Base-by-base conservation (phyloP, 148 eudicot genomes). In the Spergularia bocconei region DNA sequence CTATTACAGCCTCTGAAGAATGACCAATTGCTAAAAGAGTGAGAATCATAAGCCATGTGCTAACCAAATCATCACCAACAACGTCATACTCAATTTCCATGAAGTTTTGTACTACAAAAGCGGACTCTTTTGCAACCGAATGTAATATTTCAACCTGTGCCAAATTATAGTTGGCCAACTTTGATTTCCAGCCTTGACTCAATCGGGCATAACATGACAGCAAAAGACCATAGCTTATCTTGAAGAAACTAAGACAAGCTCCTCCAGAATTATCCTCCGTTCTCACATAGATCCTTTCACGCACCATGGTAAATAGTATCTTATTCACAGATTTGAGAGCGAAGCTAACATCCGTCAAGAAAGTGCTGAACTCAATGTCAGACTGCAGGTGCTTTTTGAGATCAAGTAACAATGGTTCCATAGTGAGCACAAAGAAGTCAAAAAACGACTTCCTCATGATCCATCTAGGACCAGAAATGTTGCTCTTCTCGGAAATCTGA, bases 51-150 rank as follows among this genome's bases (percentile, higher is more conserved):
- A 75, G 84, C 99, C 99, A 96, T 79, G 87, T 81, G 81, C 83
- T 85, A 74, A 82, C 94, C 75, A 96, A 79, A 69, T 89, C 94
- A 85, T 89, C 86, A 56, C 91, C 93, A 78, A 92, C 75, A 82
- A 92, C 91, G 75, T 89, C 91, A 74, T 91, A 92, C 78, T 91
- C 99, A 73, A 91, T 85, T 82, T 91, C 89, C 82, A 96, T 63
- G 74, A 96, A 81, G 74, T 79, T 80, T 63, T 77, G 70, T 13
- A 91, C 75, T 39, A 82, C 71, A 73, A 79, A 71, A 85, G 87
- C 78, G 67, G 89, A 82, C 85, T 95, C 97, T 66, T 81, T 87
- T 44, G 88, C 85, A 56, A 82, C 63, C 55, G 78, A 76, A 58
- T 75, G 73, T 41, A 87, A 62, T 38, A 63, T 38, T 51, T 83